These are phyloP conservation scores for Curvularia sp. DNA, from an alignment of 2,329 filamentous ascomycete species.

Conservation along the genomic window DNA sequence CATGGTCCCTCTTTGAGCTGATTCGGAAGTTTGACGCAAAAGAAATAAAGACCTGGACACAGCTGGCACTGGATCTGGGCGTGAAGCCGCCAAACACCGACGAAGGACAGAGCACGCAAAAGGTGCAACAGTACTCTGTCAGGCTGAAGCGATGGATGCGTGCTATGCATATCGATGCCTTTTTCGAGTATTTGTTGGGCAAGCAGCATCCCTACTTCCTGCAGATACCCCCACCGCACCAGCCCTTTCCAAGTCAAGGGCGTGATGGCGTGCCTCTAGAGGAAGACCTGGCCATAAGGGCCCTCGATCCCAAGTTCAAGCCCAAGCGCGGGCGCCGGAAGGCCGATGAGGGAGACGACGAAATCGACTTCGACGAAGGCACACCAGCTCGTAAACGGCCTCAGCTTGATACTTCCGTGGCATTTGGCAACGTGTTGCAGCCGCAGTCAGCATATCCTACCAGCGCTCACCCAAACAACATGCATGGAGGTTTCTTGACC, in stretches of 20 bases:
- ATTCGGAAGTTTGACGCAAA: constrained; percentile 79
- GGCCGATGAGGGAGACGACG: constrained; percentile 63
- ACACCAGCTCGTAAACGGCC: constrained; percentile 63
- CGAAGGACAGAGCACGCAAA: constrained; percentile 89
- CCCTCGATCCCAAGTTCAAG: constrained; percentile 77
- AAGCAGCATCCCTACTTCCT: constrained; percentile 82
- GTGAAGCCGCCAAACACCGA: constrained; percentile 82
- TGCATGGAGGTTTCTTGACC: constrained; percentile 53
- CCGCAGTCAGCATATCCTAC: constrained; percentile 60
- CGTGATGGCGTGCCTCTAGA: constrained; percentile 85
- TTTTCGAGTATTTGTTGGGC: constrained; percentile 86
- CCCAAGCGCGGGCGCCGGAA: constrained; percentile 69
- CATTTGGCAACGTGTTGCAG: constrained; percentile 48
- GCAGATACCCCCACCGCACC: constrained; percentile 71
- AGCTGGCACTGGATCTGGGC: constrained; percentile 84
- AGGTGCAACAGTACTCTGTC: constrained; percentile 93
- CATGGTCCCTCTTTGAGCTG: constrained; percentile 77
- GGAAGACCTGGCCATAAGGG: constrained; percentile 86
- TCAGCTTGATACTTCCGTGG: constrained; percentile 63
- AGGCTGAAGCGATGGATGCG: constrained; percentile 97
- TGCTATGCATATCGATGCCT: constrained; percentile 92
- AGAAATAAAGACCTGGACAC: constrained; percentile 92
- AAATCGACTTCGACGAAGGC: constrained; percentile 60
- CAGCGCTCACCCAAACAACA: constrained; percentile 64
- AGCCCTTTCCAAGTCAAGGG: constrained; percentile 68